Percentiles rank a stretch among this genome's conserved stretches.
These are phyloP conservation scores for Globisporangium megalacanthum DNA, from an alignment of 352 stramenopile genomes.

Conservation along the genomic window DNA sequence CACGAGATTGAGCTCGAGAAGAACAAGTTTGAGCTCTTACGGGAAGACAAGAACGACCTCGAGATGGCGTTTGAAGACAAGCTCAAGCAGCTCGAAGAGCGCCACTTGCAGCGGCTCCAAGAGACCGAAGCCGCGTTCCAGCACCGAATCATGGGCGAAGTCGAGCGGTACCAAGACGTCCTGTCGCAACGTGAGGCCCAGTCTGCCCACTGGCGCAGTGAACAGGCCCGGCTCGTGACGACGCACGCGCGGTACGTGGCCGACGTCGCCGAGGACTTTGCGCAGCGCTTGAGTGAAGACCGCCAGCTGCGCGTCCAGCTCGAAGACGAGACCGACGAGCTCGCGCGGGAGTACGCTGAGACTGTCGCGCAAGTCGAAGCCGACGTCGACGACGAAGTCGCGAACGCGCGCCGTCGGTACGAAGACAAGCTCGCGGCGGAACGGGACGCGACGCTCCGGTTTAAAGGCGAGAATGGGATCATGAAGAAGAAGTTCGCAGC, in stretches of 20 bases:
- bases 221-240: conserved; percentile 51
- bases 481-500: conserved; percentile 97
- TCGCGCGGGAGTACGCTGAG: conserved; percentile 72
- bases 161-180: conserved; percentile 89
- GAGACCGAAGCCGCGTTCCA: conserved; percentile 89
- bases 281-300: conserved; percentile 87
- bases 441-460: conserved; percentile 86
- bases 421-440: conserved; percentile 88
- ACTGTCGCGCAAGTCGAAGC: conserved; percentile 88
- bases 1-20: conserved; percentile 92
- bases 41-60: conserved; percentile 90
- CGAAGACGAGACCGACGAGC: conserved; percentile 82
- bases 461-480: conserved; percentile 96
- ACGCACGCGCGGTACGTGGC: conserved; percentile 81
- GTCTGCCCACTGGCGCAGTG: conserved; percentile 58
- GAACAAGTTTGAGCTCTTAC: conserved; percentile 87
- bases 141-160: conserved; percentile 91
- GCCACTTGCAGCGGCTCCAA: conserved; percentile 89
- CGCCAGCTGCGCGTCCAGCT: conserved; percentile 71
- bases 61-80: conserved; percentile 92
- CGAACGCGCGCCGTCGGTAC: conserved; percentile 89
- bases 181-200: conserved; percentile 84
- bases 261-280: conserved; percentile 91
- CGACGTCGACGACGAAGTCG: conserved; percentile 92
- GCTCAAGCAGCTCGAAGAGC: conserved; percentile 89